phyloP scores from a whole-genome alignment of 768 basidiomycete genomes.

The Lepiota venenata region DNA sequence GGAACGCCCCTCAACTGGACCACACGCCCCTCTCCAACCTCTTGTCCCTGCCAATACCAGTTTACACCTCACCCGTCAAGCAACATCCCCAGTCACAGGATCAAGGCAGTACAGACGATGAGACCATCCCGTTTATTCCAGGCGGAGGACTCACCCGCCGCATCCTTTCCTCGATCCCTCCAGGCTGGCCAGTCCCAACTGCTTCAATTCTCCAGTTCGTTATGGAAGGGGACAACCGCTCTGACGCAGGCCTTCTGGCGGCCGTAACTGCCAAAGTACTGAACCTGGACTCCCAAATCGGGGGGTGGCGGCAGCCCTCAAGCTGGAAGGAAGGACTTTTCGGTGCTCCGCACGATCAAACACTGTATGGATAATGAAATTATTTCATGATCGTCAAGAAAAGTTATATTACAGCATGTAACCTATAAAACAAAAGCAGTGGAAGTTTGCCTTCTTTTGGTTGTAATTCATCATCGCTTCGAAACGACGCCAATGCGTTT shows the following conservation, averaged over 20 bases:
- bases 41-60: slow-evolving; percentile 44
- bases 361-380: slow-evolving; percentile 56
- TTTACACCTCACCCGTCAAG: slow-evolving; percentile 45
- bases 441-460: slow-evolving; percentile 9
- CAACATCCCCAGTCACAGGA: slow-evolving; percentile 26
- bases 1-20: slow-evolving; percentile 39
- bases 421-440: slow-evolving; percentile 8
- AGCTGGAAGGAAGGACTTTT: slow-evolving; percentile 71
- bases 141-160: slow-evolving; percentile 73
- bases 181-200: slow-evolving; percentile 48
- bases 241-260: slow-evolving; percentile 65
- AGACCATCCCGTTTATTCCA: slow-evolving; percentile 66
- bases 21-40: slow-evolving; percentile 43
- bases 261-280: slow-evolving; percentile 48
- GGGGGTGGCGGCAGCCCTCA: slow-evolving; percentile 57
- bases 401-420: slow-evolving; percentile 4
- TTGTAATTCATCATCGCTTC: slow-evolving; percentile 41
- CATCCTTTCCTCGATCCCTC: slow-evolving; percentile 55
- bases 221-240: slow-evolving; percentile 79
- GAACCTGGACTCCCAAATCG: slow-evolving; percentile 27
- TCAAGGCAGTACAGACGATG: slow-evolving; percentile 19
- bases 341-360: slow-evolving; percentile 70
- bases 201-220: slow-evolving; percentile 70
- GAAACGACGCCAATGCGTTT: slow-evolving; percentile 55
- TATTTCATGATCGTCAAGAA: slow-evolving; percentile 3